Percentiles rank a stretch among this genome's conserved stretches.
Evolutionary conservation across 768 basidiomycete genomes (phyloP).

Genomic region (Xerocomus spinulosus): DNA sequence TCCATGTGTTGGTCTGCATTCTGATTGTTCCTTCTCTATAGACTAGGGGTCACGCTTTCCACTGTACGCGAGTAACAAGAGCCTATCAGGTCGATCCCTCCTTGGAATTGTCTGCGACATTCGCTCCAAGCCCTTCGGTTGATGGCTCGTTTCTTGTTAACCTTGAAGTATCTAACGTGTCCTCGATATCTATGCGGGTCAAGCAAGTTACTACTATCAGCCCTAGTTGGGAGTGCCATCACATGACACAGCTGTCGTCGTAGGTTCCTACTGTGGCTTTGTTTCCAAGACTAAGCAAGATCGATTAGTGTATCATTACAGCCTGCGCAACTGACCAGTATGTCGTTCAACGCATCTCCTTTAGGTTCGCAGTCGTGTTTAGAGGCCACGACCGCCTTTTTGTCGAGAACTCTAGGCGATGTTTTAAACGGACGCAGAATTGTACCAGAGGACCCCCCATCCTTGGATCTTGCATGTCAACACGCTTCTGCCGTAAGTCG

Average conservation of each 20-base stretch:
- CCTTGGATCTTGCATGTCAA: constrained; percentile 48
- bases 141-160: constrained; percentile 51
- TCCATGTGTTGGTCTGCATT: neutral
- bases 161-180: constrained; percentile 53
- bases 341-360: constrained; percentile 40
- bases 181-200: constrained; percentile 41
- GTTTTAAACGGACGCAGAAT: constrained; percentile 47
- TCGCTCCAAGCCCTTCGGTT: constrained; percentile 46
- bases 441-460: constrained; percentile 43
- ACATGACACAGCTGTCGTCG: constrained; percentile 36
- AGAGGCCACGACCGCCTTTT: constrained; percentile 45
- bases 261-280: constrained; percentile 32
- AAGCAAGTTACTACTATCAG: constrained; percentile 63
- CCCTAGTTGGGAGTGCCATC: constrained; percentile 58
- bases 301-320: constrained; percentile 38
- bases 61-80: constrained; percentile 50
- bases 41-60: constrained; percentile 49
- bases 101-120: constrained; percentile 47
- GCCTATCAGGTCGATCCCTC: constrained; percentile 57
- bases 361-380: constrained; percentile 37
- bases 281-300: constrained; percentile 3
- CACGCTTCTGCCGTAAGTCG: constrained; percentile 43
- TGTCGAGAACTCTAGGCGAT: constrained; percentile 44
- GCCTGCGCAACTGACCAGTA: constrained; percentile 44
- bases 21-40: constrained; percentile 24